Conservation (phyloP, 805 yeast genomes). For the Metschnikowia similis region DNA sequence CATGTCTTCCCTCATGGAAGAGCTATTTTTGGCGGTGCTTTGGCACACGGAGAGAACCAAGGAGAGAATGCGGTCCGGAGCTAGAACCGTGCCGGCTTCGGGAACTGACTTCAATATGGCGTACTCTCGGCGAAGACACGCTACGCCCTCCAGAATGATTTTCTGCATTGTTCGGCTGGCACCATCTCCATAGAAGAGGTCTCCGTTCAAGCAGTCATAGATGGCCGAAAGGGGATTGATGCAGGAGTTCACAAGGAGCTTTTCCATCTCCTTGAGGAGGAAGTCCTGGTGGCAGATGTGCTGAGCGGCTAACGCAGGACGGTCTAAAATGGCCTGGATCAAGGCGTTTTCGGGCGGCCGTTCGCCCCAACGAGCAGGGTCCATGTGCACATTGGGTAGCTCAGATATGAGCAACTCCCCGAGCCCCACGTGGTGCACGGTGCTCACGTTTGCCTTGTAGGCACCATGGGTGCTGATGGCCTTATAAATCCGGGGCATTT, state of each 20-base stretch:
- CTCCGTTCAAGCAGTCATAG: slow-evolving; percentile 75
- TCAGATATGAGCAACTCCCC: slow-evolving; percentile 61
- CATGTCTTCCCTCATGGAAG: slow-evolving; percentile 72
- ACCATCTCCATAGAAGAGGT: slow-evolving; percentile 44
- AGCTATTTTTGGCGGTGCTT: slow-evolving; percentile 52
- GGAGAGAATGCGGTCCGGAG: slow-evolving; percentile 34
- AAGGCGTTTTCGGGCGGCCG: slow-evolving; percentile 11
- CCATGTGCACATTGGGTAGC: slow-evolving; percentile 38
- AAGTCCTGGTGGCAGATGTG: slow-evolving; percentile 40
- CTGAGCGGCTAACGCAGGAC: slow-evolving; percentile 24
- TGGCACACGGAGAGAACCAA: slow-evolving; percentile 27
- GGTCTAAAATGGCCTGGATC: slow-evolving; percentile 20
- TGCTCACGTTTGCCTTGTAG: slow-evolving; percentile 38
- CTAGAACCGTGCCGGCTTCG: slow-evolving; percentile 27
- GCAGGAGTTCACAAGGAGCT: slow-evolving; percentile 75
- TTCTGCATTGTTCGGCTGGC: slow-evolving; percentile 31
- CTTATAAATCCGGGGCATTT: slow-evolving; percentile 58
- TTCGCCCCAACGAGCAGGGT: not conserved
- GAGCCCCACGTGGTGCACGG: slow-evolving; percentile 59
- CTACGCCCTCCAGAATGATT: slow-evolving; percentile 44
- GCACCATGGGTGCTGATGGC: slow-evolving; percentile 88
- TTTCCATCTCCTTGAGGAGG: slow-evolving; percentile 59
- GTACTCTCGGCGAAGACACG: slow-evolving; percentile 35
- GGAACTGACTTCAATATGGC: slow-evolving; percentile 23
- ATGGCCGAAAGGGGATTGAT: slow-evolving; percentile 82